phyloP scores from a whole-genome alignment of 768 basidiomycete species.

The Suillus cothurnatus region DNA sequence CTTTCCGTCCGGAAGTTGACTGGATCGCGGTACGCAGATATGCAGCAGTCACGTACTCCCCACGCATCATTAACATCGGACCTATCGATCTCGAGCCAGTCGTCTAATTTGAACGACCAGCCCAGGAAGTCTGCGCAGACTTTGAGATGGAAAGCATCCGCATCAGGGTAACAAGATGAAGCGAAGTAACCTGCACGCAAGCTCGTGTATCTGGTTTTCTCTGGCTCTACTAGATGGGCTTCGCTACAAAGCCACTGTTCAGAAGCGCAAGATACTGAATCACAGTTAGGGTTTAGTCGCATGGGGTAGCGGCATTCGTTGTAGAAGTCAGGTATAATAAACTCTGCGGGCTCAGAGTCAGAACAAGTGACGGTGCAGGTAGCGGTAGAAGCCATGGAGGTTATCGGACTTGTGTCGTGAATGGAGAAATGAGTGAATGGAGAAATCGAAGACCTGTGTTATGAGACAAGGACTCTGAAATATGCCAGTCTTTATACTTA shows the following conservation, averaged over 20 bases:
- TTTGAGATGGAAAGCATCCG: constrained; percentile 57
- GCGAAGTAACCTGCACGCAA: constrained; percentile 52
- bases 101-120: constrained; percentile 43
- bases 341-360: neutral
- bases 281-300: neutral
- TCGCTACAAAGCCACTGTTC: neutral
- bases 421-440: neutral
- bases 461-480: neutral
- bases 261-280: neutral
- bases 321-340: neutral
- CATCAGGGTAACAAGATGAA: constrained; percentile 62
- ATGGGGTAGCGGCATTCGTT: neutral
- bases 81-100: neutral
- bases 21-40: constrained; percentile 32
- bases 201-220: constrained; percentile 43
- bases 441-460: neutral
- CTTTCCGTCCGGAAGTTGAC: constrained; percentile 28
- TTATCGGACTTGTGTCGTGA: neutral
- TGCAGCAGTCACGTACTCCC: constrained; percentile 32
- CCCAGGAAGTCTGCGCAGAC: constrained; percentile 70
- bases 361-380: neutral
- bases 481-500: neutral
- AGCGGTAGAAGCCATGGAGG: neutral
- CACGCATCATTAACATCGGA: constrained; percentile 32
- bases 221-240: constrained; percentile 26